Percentiles rank a stretch among this genome's conserved stretches.
These are phyloP conservation scores for Jatropha curcas DNA, from an alignment of 345 rosid species.

Conservation along the genomic window DNA sequence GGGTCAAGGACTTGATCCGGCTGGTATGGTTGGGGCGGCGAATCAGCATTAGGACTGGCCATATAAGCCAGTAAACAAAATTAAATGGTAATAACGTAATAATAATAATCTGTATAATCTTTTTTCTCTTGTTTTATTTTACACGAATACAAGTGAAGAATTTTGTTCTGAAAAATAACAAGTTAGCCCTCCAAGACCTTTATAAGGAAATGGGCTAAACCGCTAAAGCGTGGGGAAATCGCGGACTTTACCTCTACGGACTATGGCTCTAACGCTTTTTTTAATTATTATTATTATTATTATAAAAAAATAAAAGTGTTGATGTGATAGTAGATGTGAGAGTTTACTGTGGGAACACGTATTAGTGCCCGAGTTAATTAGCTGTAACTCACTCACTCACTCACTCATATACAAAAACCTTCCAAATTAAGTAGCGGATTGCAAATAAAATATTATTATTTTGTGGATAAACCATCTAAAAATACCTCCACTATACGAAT, in stretches of 20 bases:
- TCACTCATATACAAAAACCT: too few relatives aligned
- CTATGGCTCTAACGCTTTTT: too few relatives aligned
- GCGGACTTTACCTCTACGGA: slow-evolving; percentile 16
- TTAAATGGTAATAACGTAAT: background rate
- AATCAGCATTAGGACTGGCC: slow-evolving; percentile 24
- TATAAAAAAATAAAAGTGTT: background rate
- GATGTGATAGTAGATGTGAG: slow-evolving; percentile 1
- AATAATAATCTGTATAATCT: too few relatives aligned
- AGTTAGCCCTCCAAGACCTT: background rate
- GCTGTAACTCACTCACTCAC: too few relatives aligned
- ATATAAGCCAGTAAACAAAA: background rate
- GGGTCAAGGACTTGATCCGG: slow-evolving; percentile 17
- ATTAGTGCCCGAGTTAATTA: slow-evolving; percentile 13
- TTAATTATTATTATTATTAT: too few relatives aligned
- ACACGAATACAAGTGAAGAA: too few relatives aligned
- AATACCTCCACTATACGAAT: too few relatives aligned
- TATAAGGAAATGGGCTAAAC: slow-evolving; percentile 9
- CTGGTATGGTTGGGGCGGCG: slow-evolving; percentile 8
- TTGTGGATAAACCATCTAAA: too few relatives aligned
- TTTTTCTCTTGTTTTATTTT: too few relatives aligned
- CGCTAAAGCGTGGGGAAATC: slow-evolving; percentile 50
- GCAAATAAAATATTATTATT: too few relatives aligned
- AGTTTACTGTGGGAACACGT: slow-evolving; percentile 32
- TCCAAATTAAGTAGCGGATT: too few relatives aligned
- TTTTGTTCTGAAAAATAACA: background rate